Evolutionary conservation across 2,329 filamentous ascomycete genomes (phyloP), one percentile per base, ranked within the genome.

Genomic region (Stylonectria norvegica): DNA sequence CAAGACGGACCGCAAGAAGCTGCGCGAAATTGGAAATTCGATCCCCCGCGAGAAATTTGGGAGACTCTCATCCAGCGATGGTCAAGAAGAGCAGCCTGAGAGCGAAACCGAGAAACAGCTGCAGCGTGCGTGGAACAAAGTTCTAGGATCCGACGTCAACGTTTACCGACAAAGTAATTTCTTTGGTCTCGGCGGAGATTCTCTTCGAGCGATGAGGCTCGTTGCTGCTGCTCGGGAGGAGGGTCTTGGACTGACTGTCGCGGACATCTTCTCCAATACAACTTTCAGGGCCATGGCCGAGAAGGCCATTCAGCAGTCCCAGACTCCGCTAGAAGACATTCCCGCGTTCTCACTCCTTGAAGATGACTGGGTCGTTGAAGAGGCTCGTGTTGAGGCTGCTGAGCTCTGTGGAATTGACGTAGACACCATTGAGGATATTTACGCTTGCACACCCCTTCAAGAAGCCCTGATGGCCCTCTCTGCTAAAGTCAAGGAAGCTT

Each of bases 391-490:
- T 0, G 68, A 72, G 11, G 65, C 64, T 8, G 65, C 69, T 5
- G 50, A 47, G n/a, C 57, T 70, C 5, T 75, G 72, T 44, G 58
- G 50, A 4, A 50, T 72, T 8, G 54, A 59, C 2, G 41, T 56
- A 5, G 45, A 55, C 2, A 34, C 36, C 15, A 57, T 77, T 4
- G 70, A 76, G 34, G 75, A 80, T 42, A 56, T 75, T 0, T 79
- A 76, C 38, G 75, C 75, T 2, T 77, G 73, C 57, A 75, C 73
- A 0, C 69, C 74, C 0, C 60, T 77, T 1, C 76, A 80, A 43
- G 74, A 77, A 51, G 73, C 70, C 2, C 64, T 79, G 2, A 71
- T 79, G 62, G 72, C 74, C 1, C 55, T 79, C 5, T 73, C 75
- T 3, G 65, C 68, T 42, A 75, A 73, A 51, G 63, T 71, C 17